Conservation (phyloP, 345 rosid species). For the Lumnitzera littorea region DNA sequence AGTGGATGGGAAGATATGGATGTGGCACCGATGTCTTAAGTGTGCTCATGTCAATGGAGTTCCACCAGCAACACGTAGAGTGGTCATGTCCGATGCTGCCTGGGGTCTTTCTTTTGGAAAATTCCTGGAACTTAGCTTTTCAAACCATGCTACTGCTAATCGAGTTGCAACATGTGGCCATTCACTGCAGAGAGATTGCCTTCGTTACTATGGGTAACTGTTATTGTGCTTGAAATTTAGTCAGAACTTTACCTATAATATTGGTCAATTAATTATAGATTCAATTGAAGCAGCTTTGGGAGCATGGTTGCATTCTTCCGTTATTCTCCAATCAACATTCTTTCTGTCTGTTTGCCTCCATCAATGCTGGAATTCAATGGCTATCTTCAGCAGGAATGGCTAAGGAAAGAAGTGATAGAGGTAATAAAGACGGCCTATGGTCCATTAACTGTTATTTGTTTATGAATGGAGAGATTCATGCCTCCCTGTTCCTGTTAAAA, state of each 20-base stretch:
- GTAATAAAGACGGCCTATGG: slow-evolving; percentile 13
- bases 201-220: slow-evolving; percentile 89
- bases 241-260: neutral
- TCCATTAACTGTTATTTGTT: too few species aligned
- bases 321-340: slow-evolving; percentile 89
- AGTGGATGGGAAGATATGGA: slow-evolving; percentile 95
- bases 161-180: slow-evolving; percentile 98
- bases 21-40: slow-evolving; percentile 99
- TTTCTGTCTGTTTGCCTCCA: slow-evolving; percentile 72
- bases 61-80: slow-evolving; percentile 93
- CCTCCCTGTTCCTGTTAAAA: too few species aligned
- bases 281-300: slow-evolving; percentile 58
- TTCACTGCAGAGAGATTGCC: slow-evolving; percentile 95
- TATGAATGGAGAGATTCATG: too few species aligned
- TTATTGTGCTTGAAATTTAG: slow-evolving; percentile 2
- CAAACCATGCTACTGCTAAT: slow-evolving; percentile 94
- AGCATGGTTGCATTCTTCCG: slow-evolving; percentile 96
- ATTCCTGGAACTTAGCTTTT: slow-evolving; percentile 94
- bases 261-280: slow-evolving; percentile 5
- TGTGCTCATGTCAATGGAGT: slow-evolving; percentile 81
- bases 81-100: slow-evolving; percentile 97
- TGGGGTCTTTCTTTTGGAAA: slow-evolving; percentile 99
- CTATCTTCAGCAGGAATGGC: slow-evolving; percentile 62
- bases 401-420: slow-evolving; percentile 73
- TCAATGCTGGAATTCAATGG: slow-evolving; percentile 60